Evolutionary conservation across 208 protist species (phyloP).

Genomic region (Leishmania guyanensis): DNA sequence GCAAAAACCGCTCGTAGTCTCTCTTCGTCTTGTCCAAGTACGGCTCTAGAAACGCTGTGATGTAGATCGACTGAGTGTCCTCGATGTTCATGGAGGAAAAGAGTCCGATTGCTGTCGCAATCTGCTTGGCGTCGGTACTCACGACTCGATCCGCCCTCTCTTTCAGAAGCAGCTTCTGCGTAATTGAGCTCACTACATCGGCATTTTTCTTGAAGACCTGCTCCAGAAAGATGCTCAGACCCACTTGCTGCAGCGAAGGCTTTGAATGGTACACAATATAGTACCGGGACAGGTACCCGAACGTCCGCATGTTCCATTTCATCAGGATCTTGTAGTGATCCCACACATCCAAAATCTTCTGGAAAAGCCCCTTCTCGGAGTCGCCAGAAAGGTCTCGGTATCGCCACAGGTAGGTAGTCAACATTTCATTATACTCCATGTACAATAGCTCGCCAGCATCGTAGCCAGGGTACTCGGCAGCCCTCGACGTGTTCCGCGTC

Average conservation of each 20-base stretch:
- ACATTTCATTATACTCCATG: conserved; percentile 91
- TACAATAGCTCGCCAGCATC: conserved; percentile 80
- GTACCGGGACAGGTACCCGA: conserved; percentile 86
- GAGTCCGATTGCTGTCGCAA: conserved; percentile 64
- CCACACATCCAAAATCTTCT: conserved; percentile 71
- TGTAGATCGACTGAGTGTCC: conserved; percentile 63
- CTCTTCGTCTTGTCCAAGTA: conserved; percentile 57
- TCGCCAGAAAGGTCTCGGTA: conserved; percentile 50
- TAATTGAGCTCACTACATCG: conserved; percentile 52
- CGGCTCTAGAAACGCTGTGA: conserved; percentile 71
- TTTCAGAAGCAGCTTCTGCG: conserved; percentile 55
- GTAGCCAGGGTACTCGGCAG: conserved; percentile 57
- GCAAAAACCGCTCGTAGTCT: conserved; percentile 54
- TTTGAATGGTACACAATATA: conserved; percentile 89
- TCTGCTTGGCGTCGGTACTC: conserved; percentile 39
- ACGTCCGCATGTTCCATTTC: conserved; percentile 84
- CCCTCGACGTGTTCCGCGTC: conserved; percentile 63
- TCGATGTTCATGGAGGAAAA: conserved; percentile 78
- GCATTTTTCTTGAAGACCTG: conserved; percentile 78
- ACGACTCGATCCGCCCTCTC: conserved; percentile 34
- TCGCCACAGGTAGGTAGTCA: conserved; percentile 80
- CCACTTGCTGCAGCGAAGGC: conserved; percentile 76
- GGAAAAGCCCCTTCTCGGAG: conserved; percentile 66
- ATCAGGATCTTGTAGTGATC: conserved; percentile 83
- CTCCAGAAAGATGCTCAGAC: conserved; percentile 82